Conservation (phyloP, 2,329 filamentous ascomycete species). For the Verticillium dahliae region DNA sequence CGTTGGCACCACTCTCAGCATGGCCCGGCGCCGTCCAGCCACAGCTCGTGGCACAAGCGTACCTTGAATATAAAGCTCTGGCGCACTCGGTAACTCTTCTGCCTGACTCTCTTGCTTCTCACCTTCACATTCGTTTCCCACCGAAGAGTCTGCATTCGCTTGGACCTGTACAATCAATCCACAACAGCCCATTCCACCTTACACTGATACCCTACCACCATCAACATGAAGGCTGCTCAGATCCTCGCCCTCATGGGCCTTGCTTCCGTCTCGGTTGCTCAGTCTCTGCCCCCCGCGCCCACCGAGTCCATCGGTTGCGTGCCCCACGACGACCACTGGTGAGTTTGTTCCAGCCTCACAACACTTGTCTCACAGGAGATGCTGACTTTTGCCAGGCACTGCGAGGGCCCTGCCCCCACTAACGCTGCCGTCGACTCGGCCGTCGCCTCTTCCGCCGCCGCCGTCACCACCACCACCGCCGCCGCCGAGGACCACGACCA, state of each 20-base stretch:
- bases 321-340: slow-evolving; percentile 33
- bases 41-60: neutral
- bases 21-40: neutral
- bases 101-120: neutral
- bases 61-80: neutral
- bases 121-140: neutral
- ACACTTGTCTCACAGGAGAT: neutral
- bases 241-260: slow-evolving; percentile 9
- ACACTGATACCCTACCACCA: neutral
- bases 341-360: neutral
- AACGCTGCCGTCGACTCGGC: neutral
- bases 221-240: slow-evolving; percentile 10
- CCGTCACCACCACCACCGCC: neutral
- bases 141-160: neutral
- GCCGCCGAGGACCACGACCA: neutral
- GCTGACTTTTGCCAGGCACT: slow-evolving; percentile 6
- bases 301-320: slow-evolving; percentile 27
- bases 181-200: neutral
- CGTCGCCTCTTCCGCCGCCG: neutral
- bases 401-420: slow-evolving; percentile 5
- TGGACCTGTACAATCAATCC: neutral
- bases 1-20: too few species aligned
- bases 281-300: slow-evolving; percentile 21
- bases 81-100: neutral
- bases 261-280: slow-evolving; percentile 2